These are phyloP conservation scores for Trichoderma cornu-damae DNA, from an alignment of 2,329 filamentous ascomycete species.

Conservation along the genomic window DNA sequence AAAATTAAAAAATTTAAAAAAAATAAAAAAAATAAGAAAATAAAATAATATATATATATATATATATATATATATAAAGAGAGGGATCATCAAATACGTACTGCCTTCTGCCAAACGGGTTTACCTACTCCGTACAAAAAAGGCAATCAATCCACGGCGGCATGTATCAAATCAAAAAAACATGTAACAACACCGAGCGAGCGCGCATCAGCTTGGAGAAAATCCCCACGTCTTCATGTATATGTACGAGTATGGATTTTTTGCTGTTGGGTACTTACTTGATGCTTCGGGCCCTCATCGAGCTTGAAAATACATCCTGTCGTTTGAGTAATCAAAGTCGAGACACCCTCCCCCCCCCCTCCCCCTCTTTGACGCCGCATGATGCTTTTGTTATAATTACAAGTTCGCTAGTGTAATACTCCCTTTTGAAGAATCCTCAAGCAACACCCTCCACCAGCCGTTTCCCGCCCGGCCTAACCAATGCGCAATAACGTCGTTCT, in stretches of 20 bases:
- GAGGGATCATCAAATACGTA: too few species aligned
- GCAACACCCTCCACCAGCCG: not conserved
- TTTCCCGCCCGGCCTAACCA: not conserved
- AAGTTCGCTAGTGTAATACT: constrained; percentile 5
- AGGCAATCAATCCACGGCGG: too few species aligned
- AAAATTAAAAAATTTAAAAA: too few species aligned
- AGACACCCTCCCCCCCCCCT: too few species aligned
- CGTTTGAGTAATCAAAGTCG: not conserved
- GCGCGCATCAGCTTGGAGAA: not conserved
- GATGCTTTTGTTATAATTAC: constrained; percentile 13
- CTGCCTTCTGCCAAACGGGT: too few species aligned
- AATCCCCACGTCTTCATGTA: not conserved
- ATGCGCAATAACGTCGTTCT: not conserved
- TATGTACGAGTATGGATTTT: too few species aligned
- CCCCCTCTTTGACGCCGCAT: constrained; percentile 9
- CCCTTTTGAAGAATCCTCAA: not conserved
- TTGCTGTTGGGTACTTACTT: not conserved
- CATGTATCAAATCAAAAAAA: too few species aligned
- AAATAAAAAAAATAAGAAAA: too few species aligned
- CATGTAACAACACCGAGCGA: too few species aligned
- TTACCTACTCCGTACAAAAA: too few species aligned
- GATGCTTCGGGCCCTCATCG: not conserved
- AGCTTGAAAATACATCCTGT: constrained; percentile 10
- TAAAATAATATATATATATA: too few species aligned
- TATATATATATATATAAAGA: too few species aligned